These are phyloP conservation scores for Arabidopsis lyrata DNA, from an alignment of 441 rosid genomes.

Conservation along the genomic window DNA sequence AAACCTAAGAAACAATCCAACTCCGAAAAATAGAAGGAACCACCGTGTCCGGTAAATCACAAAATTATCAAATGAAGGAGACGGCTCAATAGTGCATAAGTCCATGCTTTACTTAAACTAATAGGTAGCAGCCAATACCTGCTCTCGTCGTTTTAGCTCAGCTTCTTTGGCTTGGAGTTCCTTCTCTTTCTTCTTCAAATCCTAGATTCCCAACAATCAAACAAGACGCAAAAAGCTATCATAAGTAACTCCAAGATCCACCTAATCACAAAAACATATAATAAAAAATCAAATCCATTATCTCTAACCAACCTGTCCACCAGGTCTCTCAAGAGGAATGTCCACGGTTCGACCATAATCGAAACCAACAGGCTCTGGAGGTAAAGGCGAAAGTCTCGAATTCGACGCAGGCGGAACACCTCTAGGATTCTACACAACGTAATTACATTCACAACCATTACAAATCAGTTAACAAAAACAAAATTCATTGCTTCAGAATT, in stretches of 20 bases:
- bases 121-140: conserved; percentile 50
- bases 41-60: not conserved
- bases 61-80: conserved; percentile 1
- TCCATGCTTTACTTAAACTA: conserved; percentile 14
- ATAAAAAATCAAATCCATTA: not conserved
- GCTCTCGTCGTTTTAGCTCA: conserved; percentile 80
- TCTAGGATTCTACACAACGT: conserved; percentile 52
- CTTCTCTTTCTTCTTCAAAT: conserved; percentile 82
- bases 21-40: not conserved
- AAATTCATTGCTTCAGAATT: conserved; percentile 13
- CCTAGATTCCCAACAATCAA: conserved; percentile 48
- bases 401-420: conserved; percentile 69
- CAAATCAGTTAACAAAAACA: conserved; percentile 16
- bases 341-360: conserved; percentile 75
- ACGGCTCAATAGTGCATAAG: conserved; percentile 13
- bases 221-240: conserved; percentile 24
- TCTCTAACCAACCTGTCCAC: conserved; percentile 43
- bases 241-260: not conserved
- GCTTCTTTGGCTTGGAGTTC: conserved; percentile 92
- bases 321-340: conserved; percentile 77
- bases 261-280: conserved; percentile 8
- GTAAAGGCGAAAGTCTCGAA: conserved; percentile 86
- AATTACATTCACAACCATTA: conserved; percentile 7
- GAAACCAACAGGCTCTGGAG: conserved; percentile 85
- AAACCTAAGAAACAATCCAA: not conserved